Base-by-base conservation (phyloP, 2,329 filamentous ascomycete genomes). In the Diplocarpon rosae region DNA sequence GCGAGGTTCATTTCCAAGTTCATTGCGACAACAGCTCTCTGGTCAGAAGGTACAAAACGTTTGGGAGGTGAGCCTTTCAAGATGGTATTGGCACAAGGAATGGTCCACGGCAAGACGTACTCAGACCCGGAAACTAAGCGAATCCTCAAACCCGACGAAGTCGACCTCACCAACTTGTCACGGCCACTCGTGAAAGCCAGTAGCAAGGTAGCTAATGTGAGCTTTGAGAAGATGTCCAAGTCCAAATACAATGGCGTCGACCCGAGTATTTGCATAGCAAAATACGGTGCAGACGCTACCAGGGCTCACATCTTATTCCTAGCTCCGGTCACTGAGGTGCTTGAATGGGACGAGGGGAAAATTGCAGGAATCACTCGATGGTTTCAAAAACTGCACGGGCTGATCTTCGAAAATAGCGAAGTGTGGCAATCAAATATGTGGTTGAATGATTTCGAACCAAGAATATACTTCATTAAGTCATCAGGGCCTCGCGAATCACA, bases 171-270 rank as follows among this genome's bases (percentile, higher is more conserved):
- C 3, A 69, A 75, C 33, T 67, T 73, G 0, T 65, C 68, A 0
- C 65, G 66, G 11, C 83, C 83, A 1, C 68, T 69, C 43, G 73
- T 92, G n/a, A 69, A 69, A 14, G 70, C 72, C 0, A 83, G 78
- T 0, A 76, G 78, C 3, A 65, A 73, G 38, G 56, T 59, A 0
- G 77, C 83, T 1, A 73, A 68, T 24, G 64, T 87, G 14, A 80
- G 76, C 1, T 94, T 75, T 55, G 87, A 94, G 62, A 95, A 95
- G 61, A 95, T 95, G 88, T 92, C 85, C 32, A 95, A 95, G 66
- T 93, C 85, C 57, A 95, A 95, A 63, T 73, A 92, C 66, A 95
- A 95, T 59, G 88, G 88, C 20, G 85, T 94, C 6, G 86, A 94
- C 59, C 88, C 88, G 0, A 78, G 76, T 0, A 69, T 68, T 0